Conservation (phyloP, 179 eudicot species). For the Corrigiola litoralis region DNA sequence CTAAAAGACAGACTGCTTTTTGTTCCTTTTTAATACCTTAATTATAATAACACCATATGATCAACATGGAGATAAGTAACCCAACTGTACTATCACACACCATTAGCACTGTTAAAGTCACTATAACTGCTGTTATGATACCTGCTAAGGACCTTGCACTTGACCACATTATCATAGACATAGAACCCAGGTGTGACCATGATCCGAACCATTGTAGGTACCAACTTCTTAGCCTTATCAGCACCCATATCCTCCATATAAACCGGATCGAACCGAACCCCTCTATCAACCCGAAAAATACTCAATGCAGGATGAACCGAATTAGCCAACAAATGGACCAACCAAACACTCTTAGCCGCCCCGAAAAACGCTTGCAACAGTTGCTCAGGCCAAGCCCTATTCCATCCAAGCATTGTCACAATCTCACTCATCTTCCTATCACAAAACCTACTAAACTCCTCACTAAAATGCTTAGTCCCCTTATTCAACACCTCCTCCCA, state of each 20-base stretch:
- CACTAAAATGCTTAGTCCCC: conserved; percentile 83
- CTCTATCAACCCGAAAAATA: conserved; percentile 68
- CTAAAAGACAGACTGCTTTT: too few species aligned
- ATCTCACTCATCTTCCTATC: conserved; percentile 94
- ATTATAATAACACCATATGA: neutral
- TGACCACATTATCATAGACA: conserved; percentile 80
- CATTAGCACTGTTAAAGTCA: conserved; percentile 20
- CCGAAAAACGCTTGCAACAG: conserved; percentile 78
- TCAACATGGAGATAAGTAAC: conserved; percentile 2
- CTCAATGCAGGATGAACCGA: conserved; percentile 73
- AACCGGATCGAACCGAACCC: conserved; percentile 52
- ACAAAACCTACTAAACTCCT: conserved; percentile 83
- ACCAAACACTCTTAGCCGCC: conserved; percentile 79
- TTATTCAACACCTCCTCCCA: conserved; percentile 89
- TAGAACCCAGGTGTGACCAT: conserved; percentile 95
- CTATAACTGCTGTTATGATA: conserved; percentile 36
- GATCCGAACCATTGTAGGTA: conserved; percentile 60
- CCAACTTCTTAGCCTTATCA: conserved; percentile 42
- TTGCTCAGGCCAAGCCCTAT: conserved; percentile 83
- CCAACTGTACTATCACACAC: conserved; percentile 20
- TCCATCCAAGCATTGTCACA: conserved; percentile 81
- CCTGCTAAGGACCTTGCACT: conserved; percentile 92
- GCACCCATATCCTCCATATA: conserved; percentile 92
- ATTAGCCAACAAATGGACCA: conserved; percentile 77
- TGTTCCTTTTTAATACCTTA: too few species aligned